These are phyloP conservation scores for Phragmites australis DNA, from an alignment of 176 grass and related monocot genomes.

Conservation along the genomic window DNA sequence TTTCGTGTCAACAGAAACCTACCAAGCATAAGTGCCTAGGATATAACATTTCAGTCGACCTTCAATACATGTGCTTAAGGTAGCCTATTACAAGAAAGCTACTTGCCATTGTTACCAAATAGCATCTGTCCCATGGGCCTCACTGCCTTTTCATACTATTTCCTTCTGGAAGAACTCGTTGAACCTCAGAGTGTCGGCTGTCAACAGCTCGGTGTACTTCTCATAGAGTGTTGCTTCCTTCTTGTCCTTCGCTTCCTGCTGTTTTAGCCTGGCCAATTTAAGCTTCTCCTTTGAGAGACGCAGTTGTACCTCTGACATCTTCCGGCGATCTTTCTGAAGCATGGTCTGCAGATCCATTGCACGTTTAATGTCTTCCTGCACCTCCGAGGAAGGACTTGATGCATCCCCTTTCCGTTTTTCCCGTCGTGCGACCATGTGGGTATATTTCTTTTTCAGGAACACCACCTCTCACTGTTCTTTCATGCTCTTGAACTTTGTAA, in stretches of 20 bases:
- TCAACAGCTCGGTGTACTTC: constrained; percentile 48
- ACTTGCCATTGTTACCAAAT: constrained; percentile 24
- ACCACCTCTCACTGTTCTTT: not conserved
- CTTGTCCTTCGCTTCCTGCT: constrained; percentile 30
- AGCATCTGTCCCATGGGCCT: constrained; percentile 31
- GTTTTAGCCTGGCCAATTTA: constrained; percentile 37
- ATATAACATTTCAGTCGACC: too few relatives aligned
- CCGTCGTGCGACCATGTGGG: not conserved
- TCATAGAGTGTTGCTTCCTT: constrained; percentile 37
- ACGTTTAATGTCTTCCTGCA: constrained; percentile 44
- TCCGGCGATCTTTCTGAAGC: constrained; percentile 41
- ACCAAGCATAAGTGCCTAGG: too few relatives aligned
- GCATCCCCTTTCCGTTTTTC: constrained; percentile 20
- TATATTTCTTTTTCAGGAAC: constrained; percentile 6
- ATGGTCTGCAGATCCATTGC: constrained; percentile 32
- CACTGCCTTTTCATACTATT: constrained; percentile 42
- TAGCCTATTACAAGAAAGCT: not conserved
- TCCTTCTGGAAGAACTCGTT: constrained; percentile 27
- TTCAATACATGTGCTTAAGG: too few relatives aligned
- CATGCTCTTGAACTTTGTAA: constrained; percentile 5
- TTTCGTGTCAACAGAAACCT: too few relatives aligned
- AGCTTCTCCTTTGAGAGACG: constrained; percentile 46
- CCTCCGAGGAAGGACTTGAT: constrained; percentile 11
- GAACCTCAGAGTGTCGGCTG: constrained; percentile 39
- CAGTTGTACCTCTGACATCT: constrained; percentile 43